Conservation (phyloP, 2,329 filamentous ascomycete genomes). For the Colletotrichum tropicale region DNA sequence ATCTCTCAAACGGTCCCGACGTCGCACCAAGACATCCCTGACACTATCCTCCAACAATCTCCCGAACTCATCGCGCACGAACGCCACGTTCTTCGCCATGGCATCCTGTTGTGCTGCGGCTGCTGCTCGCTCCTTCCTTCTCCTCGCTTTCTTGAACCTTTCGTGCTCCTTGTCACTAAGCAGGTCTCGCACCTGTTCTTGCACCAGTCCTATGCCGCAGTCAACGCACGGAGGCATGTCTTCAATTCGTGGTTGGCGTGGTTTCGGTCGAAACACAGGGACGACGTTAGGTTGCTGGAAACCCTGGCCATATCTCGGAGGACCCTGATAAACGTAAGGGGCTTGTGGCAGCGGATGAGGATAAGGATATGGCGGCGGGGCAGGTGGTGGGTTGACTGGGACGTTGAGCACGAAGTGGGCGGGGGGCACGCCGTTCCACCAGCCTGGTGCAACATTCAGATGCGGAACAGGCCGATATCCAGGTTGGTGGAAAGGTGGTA, state of each 20-base stretch:
- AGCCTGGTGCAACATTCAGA: background rate
- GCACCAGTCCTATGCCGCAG: background rate
- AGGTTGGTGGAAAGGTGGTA: background rate
- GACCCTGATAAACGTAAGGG: background rate
- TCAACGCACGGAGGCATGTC: background rate
- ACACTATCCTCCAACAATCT: background rate
- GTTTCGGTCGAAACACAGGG: background rate
- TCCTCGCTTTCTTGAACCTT: background rate
- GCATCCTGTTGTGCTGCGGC: background rate
- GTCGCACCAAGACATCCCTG: background rate
- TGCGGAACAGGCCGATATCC: background rate
- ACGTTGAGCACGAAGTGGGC: background rate
- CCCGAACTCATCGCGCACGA: background rate
- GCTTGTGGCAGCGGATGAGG: background rate
- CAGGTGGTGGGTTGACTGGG: background rate
- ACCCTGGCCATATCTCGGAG: background rate
- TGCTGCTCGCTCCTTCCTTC: background rate
- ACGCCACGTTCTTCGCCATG: accelerated
- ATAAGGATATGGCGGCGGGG: background rate
- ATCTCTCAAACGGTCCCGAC: background rate
- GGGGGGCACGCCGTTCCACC: background rate
- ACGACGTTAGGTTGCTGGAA: background rate
- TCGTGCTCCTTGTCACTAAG: accelerated
- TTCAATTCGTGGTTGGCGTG: background rate
- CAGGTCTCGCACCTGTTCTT: background rate